phyloP scores from a whole-genome alignment of 306 rosid species.

The Corylus americana region DNA sequence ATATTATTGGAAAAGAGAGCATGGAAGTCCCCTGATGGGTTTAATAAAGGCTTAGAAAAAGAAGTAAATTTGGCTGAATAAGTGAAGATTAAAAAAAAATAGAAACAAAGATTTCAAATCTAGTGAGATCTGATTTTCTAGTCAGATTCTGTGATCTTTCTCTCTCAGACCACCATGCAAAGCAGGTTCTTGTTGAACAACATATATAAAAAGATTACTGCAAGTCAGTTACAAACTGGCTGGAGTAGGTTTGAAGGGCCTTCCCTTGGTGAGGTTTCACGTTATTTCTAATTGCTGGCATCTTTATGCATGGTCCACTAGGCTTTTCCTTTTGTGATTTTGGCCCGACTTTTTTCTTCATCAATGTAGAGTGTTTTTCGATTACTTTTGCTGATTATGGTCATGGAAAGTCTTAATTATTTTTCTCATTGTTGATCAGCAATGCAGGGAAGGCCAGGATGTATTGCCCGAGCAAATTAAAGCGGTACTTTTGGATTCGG shows the following conservation, averaged over 20 bases:
- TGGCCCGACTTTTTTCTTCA: background rate
- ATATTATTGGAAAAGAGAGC: background rate
- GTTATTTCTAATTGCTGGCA: background rate
- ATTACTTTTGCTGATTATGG: background rate
- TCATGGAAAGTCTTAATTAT: background rate
- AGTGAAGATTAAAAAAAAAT: background rate
- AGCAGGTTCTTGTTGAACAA: background rate
- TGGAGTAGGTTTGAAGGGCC: too few relatives aligned
- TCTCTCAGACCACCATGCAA: background rate
- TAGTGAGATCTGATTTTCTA: background rate
- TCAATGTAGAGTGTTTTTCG: background rate
- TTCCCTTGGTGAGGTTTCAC: too few relatives aligned
- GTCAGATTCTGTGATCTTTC: background rate
- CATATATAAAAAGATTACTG: background rate
- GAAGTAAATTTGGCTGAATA: background rate
- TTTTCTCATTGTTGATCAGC: slow-evolving; percentile 50
- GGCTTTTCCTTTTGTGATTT: background rate
- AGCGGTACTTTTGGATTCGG: slow-evolving; percentile 83
- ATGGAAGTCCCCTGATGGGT: background rate
- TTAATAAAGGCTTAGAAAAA: background rate
- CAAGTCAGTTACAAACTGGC: background rate
- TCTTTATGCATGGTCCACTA: background rate
- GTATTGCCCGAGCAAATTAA: slow-evolving; percentile 80
- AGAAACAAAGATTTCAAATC: background rate
- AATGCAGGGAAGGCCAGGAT: slow-evolving; percentile 89